These are phyloP conservation scores for Postia placenta DNA, from an alignment of 768 basidiomycete genomes.

Conservation along the genomic window DNA sequence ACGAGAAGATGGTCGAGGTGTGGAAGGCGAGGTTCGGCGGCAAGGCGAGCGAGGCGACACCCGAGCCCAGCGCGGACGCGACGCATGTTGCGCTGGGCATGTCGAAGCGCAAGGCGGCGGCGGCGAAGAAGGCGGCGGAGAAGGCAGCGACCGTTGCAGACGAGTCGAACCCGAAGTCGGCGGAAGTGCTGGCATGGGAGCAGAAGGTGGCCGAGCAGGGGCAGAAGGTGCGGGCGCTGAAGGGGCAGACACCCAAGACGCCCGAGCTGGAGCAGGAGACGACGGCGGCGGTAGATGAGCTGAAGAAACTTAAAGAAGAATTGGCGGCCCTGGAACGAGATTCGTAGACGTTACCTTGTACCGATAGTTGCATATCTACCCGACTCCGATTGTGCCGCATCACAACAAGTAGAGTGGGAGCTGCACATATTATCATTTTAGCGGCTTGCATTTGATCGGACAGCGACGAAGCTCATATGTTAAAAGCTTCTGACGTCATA, in stretches of 20 bases:
- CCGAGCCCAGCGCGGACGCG: conserved; percentile 33
- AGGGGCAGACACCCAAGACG: conserved; percentile 53
- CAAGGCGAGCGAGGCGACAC: conserved; percentile 32
- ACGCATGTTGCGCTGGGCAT: conserved; percentile 43
- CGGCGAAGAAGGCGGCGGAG: conserved; percentile 39
- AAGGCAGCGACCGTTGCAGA: conserved; percentile 31
- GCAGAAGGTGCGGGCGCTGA: conserved; percentile 63
- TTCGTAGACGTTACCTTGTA: not conserved
- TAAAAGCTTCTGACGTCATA: no score
- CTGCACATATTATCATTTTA: no score
- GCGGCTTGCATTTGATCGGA: no score
- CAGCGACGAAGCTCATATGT: no score
- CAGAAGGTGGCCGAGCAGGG: conserved; percentile 74
- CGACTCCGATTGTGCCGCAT: no score
- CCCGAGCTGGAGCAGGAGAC: conserved; percentile 58
- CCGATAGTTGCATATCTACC: no score
- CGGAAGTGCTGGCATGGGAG: conserved; percentile 69
- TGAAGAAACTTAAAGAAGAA: conserved; percentile 64
- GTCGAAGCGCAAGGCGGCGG: conserved; percentile 45
- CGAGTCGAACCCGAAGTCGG: conserved; percentile 55
- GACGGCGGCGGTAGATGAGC: conserved; percentile 49
- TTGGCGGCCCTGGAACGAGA: conserved; percentile 29
- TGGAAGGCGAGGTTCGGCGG: conserved; percentile 84
- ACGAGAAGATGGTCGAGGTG: conserved; percentile 80
- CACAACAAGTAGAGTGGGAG: no score